Conservation (phyloP, 768 basidiomycete genomes). For the Tulasnella sp. region DNA sequence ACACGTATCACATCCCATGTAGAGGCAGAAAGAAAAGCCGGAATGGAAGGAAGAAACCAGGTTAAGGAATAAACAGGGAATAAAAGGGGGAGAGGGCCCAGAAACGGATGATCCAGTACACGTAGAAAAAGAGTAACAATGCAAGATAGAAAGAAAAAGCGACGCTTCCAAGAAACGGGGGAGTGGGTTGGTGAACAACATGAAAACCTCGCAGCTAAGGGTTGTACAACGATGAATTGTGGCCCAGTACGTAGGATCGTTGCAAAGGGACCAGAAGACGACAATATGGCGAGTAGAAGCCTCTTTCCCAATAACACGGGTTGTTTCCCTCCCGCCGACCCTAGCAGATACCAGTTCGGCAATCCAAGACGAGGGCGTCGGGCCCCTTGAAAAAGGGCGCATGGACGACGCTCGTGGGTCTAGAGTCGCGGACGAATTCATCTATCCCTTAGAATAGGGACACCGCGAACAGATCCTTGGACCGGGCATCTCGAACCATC, state of each 20-base stretch:
- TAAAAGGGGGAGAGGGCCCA: neutral
- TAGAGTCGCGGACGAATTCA: neutral
- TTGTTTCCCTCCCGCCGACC: neutral
- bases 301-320: neutral
- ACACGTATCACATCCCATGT: neutral
- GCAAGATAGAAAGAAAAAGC: neutral
- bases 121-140: neutral
- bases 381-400: neutral
- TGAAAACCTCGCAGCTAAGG: neutral
- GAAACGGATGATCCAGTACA: neutral
- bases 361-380: neutral
- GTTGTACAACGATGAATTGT: neutral
- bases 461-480: neutral
- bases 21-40: neutral
- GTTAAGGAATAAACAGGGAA: neutral
- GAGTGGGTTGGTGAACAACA: neutral
- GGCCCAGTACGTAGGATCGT: neutral
- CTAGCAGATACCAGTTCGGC: neutral
- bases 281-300: neutral
- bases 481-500: slow-evolving; percentile 16
- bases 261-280: neutral
- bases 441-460: neutral
- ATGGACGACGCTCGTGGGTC: neutral
- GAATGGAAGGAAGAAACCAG: neutral
- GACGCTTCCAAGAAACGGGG: neutral